Evolutionary conservation across 768 basidiomycete species (phyloP).

Genomic region (Pleurotus djamor): DNA sequence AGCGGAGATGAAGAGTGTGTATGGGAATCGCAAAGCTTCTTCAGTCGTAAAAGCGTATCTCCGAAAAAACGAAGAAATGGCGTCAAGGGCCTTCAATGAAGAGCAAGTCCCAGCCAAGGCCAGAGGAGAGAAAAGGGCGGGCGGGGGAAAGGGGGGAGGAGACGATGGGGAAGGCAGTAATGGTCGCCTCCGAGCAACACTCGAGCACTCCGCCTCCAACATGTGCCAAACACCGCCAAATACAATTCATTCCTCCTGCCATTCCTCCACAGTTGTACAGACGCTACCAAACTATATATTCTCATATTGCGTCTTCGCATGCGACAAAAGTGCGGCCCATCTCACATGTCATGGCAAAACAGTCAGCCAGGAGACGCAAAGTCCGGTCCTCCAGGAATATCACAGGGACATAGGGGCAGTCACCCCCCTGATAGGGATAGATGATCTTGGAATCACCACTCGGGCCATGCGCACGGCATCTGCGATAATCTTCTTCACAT

Average conservation of each 20-base stretch:
- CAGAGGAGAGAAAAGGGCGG: background rate
- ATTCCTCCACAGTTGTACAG: background rate
- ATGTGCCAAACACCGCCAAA: slow-evolving; percentile 3
- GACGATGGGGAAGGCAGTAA: background rate
- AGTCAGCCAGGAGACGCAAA: too few relatives aligned
- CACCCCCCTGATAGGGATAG: too few relatives aligned
- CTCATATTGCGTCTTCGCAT: too few relatives aligned
- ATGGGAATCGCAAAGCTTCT: too few relatives aligned
- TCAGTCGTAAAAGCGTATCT: background rate
- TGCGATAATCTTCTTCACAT: too few relatives aligned
- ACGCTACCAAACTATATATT: too few relatives aligned
- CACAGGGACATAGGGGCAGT: too few relatives aligned
- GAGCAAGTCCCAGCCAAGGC: background rate
- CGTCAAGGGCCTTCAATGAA: background rate
- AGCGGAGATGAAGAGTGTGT: background rate
- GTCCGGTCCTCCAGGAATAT: too few relatives aligned
- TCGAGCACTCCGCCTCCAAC: background rate
- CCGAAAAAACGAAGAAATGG: background rate
- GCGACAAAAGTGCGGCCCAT: too few relatives aligned
- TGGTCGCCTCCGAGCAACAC: background rate
- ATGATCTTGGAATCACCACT: too few relatives aligned
- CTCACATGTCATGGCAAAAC: too few relatives aligned
- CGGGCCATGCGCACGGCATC: too few relatives aligned
- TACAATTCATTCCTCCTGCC: slow-evolving; percentile 2
- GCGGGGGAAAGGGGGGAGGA: background rate